A percentile compares a stretch with the other conserved stretches of the same genome.
Evolutionary conservation across 352 stramenopile species (phyloP).

Genomic region (Phytopythium chamaehyphon): DNA sequence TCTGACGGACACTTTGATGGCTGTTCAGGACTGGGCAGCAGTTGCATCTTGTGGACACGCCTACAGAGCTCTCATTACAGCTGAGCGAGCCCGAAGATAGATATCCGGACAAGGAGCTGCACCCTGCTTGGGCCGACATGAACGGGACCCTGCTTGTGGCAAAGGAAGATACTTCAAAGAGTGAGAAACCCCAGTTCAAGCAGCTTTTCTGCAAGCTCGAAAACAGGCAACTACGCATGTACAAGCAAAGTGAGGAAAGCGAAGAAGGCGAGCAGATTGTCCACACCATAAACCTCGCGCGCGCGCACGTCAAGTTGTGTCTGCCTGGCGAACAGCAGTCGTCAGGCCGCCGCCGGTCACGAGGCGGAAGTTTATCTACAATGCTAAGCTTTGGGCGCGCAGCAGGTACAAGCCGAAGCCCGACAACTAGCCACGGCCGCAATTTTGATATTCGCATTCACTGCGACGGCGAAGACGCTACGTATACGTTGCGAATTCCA

Average conservation of each 20-base stretch:
- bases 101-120: conserved; percentile 19
- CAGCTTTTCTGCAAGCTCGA: conserved; percentile 31
- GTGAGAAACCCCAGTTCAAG: conserved; percentile 18
- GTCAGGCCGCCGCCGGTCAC: conserved; percentile 1
- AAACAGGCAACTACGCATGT: conserved; percentile 29
- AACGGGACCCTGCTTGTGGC: conserved; percentile 27
- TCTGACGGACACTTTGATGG: conserved; percentile 16
- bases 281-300: conserved; percentile 24
- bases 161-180: neutral
- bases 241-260: conserved; percentile 9
- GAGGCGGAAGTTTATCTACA: neutral
- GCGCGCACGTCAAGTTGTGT: conserved; percentile 26
- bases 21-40: conserved; percentile 49
- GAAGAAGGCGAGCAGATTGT: conserved; percentile 5
- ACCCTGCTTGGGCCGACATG: conserved; percentile 22
- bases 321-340: conserved; percentile 22
- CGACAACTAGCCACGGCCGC: neutral
- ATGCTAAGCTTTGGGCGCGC: conserved; percentile 1
- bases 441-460: conserved; percentile 3
- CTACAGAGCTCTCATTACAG: conserved; percentile 37
- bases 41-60: conserved; percentile 49
- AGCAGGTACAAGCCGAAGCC: neutral
- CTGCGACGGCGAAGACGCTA: neutral
- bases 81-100: conserved; percentile 26
- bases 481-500: conserved; percentile 36